A percentile compares a stretch with the other conserved stretches of the same genome.
Conservation (phyloP, 768 basidiomycete genomes). For the Tricholoma saponaceum region DNA sequence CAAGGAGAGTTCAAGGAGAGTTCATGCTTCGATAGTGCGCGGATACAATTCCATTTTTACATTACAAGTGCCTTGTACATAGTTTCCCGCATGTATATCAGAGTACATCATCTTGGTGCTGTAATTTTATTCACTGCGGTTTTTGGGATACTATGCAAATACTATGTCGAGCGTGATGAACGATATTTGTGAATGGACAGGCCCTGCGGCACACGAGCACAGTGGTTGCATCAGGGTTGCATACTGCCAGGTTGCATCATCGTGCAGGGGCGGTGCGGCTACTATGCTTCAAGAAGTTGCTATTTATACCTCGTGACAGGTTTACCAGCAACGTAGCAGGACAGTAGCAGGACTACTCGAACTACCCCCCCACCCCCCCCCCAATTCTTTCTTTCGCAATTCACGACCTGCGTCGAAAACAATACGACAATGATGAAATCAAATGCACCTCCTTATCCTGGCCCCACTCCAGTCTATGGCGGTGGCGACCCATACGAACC, state of each 20-base stretch:
- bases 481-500: conserved; percentile 19
- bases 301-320: not conserved
- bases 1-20: not conserved
- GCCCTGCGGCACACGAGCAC: no score
- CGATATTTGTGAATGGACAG: no score
- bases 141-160: no score
- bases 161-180: no score
- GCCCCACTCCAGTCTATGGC: conserved; percentile 36
- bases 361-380: not conserved
- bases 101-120: not conserved
- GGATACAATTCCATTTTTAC: not conserved
- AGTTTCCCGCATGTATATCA: not conserved
- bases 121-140: not conserved
- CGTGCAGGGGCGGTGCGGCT: no score
- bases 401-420: no score
- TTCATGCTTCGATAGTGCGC: not conserved
- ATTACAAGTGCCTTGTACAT: not conserved
- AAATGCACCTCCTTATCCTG: conserved; percentile 29
- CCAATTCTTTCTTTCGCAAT: no score
- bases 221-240: no score
- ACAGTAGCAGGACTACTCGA: not conserved
- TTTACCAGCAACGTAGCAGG: not conserved
- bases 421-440: not conserved
- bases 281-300: not conserved
- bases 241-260: no score